Base-by-base conservation (phyloP, 352 stramenopile genomes). In the Elongisporangium prolatum region DNA sequence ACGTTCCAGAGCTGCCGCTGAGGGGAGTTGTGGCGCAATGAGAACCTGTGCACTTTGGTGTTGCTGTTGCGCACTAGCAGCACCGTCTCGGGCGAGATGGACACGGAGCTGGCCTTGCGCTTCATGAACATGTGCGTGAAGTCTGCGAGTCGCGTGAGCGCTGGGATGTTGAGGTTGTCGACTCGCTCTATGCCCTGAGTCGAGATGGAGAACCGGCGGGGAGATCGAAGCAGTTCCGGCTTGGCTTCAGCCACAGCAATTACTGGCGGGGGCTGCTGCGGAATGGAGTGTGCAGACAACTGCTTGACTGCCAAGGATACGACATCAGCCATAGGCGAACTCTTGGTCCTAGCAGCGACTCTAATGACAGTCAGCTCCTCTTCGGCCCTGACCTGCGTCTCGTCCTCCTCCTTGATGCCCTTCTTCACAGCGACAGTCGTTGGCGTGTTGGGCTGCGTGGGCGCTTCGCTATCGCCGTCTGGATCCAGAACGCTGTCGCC, bases 1-100 rank as follows among this genome's bases (percentile, higher is more conserved):
- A 75, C 44, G 47, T 89, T 77, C 80, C 80, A 89, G 5, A 61
- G 34, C n/a, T 68, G 54, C 2, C 77, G 71, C 21, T 67, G 63
- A 0, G 50, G 38, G 0, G 77, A 82, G 47, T 89, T 77, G 21
- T 84, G 78, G n/a, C 73, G 74, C 2, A 90, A 55, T 3, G 71
- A 83, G 21, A 77, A 81, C 18, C 56, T 64, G 21, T 80, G 67
- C 2, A 84, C 20, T 48, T 61, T 61, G 24, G 48, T 52, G 8
- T 76, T 57, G 4, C 64, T 55, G 21, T 71, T 66, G 14, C 74
- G 75, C 11, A 74, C 77, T 14, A 69, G 59, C 17, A 74, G 25
- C 50, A 84, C 69, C 7, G 80, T 70, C 38, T 72, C 61, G 2
- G 65, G 69, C 13, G 67, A 63, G 0, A 79, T 67, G 2, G 25